These are phyloP conservation scores for Ceratocystis huliohia DNA, from an alignment of 2,329 filamentous ascomycete genomes.

Conservation along the genomic window DNA sequence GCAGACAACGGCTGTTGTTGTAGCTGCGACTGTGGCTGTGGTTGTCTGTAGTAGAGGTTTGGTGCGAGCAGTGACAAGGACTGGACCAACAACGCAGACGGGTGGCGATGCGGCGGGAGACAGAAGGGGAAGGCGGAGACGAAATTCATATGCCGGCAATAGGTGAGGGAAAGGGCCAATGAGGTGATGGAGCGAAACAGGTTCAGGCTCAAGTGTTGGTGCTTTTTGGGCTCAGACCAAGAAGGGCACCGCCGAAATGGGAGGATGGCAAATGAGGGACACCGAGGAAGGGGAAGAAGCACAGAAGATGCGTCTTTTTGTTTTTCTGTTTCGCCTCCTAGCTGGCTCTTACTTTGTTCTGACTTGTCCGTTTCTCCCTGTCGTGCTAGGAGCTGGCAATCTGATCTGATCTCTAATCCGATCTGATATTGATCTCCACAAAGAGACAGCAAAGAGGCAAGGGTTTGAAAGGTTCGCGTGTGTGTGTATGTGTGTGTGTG, in stretches of 20 bases:
- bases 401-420: neutral
- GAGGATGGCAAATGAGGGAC: neutral
- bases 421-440: constrained; percentile 5
- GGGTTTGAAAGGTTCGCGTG: neutral
- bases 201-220: neutral
- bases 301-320: neutral
- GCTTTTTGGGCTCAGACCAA: neutral
- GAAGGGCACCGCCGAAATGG: neutral
- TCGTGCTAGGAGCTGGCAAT: neutral
- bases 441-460: neutral
- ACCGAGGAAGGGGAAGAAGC: neutral
- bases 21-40: neutral
- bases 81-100: neutral
- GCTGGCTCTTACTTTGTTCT: too few relatives aligned
- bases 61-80: neutral
- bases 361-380: neutral
- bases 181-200: neutral
- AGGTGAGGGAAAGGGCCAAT: neutral
- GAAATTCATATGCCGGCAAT: constrained; percentile 8
- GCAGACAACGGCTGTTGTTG: neutral
- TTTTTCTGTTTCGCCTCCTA: neutral
- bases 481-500: too few relatives aligned
- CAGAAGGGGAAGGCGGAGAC: constrained; percentile 4
- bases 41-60: neutral
- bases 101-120: neutral